Evolutionary conservation across 495 filamentous ascomycete species (phyloP).

Genomic region (Lophium mytilinum): DNA sequence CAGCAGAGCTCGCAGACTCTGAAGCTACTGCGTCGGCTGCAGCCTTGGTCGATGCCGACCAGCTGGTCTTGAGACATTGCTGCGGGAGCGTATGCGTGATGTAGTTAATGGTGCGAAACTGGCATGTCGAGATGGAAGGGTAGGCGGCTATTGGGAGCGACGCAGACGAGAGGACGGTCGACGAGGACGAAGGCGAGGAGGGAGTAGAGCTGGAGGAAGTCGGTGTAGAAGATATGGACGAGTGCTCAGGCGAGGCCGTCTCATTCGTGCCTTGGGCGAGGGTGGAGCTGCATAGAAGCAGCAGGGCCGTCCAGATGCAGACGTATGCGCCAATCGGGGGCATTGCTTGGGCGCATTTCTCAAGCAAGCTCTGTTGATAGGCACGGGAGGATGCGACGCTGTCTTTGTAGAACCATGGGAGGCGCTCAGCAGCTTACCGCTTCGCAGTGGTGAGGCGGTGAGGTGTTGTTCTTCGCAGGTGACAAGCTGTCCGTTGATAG

Average conservation of each 20-base stretch:
- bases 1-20: not conserved
- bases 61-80: constrained; percentile 56
- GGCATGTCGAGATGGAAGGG: constrained; percentile 42
- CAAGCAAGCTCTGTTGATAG: constrained; percentile 4
- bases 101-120: constrained; percentile 65
- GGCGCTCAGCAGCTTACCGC: too few species aligned
- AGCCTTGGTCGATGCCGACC: constrained; percentile 27
- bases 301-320: constrained; percentile 16
- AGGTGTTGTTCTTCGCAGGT: too few species aligned
- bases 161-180: not conserved
- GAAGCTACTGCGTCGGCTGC: constrained; percentile 13
- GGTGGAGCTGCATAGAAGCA: constrained; percentile 15
- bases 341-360: constrained; percentile 28
- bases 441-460: too few species aligned
- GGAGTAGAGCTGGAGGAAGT: not conserved
- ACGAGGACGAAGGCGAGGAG: not conserved
- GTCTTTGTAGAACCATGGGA: too few species aligned
- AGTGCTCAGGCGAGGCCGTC: not conserved
- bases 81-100: constrained; percentile 72
- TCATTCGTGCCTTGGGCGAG: constrained; percentile 19
- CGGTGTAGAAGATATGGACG: not conserved
- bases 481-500: too few species aligned
- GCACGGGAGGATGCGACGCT: too few species aligned
- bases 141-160: constrained; percentile 2
- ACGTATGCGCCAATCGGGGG: constrained; percentile 24